Percentiles rank a stretch among this genome's conserved stretches.
phyloP scores from a whole-genome alignment of 2,329 filamentous ascomycete species.

The Geosmithia flava region DNA sequence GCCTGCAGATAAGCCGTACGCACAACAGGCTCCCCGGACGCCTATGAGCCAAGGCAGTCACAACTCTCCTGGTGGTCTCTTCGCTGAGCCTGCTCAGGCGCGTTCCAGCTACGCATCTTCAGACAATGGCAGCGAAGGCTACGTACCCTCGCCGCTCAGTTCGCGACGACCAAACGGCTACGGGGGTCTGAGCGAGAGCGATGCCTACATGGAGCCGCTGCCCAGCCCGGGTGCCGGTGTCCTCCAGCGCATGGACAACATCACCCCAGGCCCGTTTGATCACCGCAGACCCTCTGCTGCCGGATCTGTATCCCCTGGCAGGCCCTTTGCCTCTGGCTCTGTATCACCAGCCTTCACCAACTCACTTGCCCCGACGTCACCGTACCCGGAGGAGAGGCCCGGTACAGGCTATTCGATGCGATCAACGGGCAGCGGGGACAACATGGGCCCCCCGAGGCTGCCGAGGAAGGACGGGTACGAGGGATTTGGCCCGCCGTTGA shows the following conservation, averaged over 20 bases:
- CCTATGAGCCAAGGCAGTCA: conserved; percentile 45
- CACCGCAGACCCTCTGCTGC: conserved; percentile 19
- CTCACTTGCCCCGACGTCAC: conserved; percentile 5
- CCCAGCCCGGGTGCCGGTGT: conserved; percentile 32
- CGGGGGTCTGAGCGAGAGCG: conserved; percentile 30
- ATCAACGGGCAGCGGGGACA: conserved; percentile 11
- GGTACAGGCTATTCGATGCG: conserved; percentile 7
- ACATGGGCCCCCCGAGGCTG: conserved; percentile 21
- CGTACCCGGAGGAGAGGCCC: conserved; percentile 5
- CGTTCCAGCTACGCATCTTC: conserved; percentile 28
- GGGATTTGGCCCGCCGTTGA: conserved; percentile 38
- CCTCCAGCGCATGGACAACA: conserved; percentile 50
- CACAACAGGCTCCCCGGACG: conserved; percentile 46
- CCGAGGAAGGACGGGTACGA: conserved; percentile 43
- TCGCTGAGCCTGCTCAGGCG: conserved; percentile 27
- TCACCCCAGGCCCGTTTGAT: conserved; percentile 56
- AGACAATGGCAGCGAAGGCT: conserved; percentile 28
- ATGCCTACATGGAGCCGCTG: conserved; percentile 29
- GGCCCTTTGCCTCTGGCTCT: conserved; percentile 16
- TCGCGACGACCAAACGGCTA: conserved; percentile 32
- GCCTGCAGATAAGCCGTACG: conserved; percentile 37
- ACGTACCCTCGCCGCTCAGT: conserved; percentile 24
- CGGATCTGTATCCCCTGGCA: conserved; percentile 13
- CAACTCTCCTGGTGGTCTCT: conserved; percentile 50
- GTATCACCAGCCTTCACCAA: conserved; percentile 7